phyloP scores from a whole-genome alignment of 257 asterid species.

The Schizonepeta tenuifolia region DNA sequence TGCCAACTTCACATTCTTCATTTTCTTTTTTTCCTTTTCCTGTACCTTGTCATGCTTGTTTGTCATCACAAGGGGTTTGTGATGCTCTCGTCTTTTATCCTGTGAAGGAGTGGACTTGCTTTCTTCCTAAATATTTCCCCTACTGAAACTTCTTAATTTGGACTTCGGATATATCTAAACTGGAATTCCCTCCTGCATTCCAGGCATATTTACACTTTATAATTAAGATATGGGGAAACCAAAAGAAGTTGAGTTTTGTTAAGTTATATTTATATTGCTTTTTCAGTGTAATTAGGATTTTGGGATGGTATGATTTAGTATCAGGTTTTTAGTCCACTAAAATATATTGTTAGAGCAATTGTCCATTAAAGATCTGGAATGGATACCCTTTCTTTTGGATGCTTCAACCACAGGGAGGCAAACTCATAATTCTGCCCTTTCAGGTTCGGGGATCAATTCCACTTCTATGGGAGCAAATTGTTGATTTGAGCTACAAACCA shows the following conservation, averaged over 20 bases:
- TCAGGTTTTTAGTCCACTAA: background rate
- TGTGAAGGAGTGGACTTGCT: conserved; percentile 11
- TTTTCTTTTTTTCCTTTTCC: background rate
- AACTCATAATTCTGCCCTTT: conserved; percentile 37
- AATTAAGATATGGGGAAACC: conserved; percentile 1
- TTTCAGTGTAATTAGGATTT: background rate
- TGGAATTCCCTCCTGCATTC: conserved; percentile 8
- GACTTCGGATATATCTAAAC: background rate
- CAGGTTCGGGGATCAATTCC: conserved; percentile 99
- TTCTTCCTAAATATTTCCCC: background rate
- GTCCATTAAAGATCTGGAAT: background rate
- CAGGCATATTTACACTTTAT: conserved; percentile 17
- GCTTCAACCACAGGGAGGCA: conserved; percentile 8
- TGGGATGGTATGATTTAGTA: background rate
- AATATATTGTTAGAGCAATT: background rate
- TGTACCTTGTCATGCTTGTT: conserved; percentile 17
- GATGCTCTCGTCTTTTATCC: conserved; percentile 14
- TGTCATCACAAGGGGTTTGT: conserved; percentile 15
- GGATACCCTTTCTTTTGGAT: background rate
- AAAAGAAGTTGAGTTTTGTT: conserved; percentile 11
- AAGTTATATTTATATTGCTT: background rate
- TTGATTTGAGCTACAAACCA: conserved; percentile 98
- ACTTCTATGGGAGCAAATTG: conserved; percentile 98
- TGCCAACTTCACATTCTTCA: conserved; percentile 12
- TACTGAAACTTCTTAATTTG: background rate